Percentiles rank a stretch among this genome's conserved stretches.
Conservation (phyloP, 2,329 filamentous ascomycete genomes). For the Claviceps sp. region DNA sequence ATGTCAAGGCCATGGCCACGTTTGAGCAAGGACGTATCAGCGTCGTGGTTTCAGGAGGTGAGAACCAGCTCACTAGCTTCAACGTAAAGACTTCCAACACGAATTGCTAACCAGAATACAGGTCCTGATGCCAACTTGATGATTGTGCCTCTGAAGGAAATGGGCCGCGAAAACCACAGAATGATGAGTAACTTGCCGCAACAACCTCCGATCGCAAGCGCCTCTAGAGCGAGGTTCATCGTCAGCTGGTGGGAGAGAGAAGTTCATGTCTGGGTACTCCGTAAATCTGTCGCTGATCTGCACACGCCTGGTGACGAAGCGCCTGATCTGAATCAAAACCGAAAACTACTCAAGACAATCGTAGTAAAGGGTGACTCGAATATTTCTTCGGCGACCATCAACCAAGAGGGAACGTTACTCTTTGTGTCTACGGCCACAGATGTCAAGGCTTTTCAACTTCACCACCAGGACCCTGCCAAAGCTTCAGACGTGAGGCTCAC, state of each 20-base stretch:
- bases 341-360: constrained; percentile 57
- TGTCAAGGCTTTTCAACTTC: constrained; percentile 65
- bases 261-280: constrained; percentile 64
- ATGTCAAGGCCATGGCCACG: constrained; percentile 86
- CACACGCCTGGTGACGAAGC: constrained; percentile 25
- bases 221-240: constrained; percentile 59
- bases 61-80: constrained; percentile 13
- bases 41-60: constrained; percentile 83
- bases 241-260: constrained; percentile 89
- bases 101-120: constrained; percentile 20
- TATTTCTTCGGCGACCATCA: constrained; percentile 64
- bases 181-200: constrained; percentile 77
- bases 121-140: constrained; percentile 77
- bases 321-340: constrained; percentile 36
- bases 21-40: constrained; percentile 78
- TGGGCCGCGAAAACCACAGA: constrained; percentile 73
- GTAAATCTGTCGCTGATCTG: constrained; percentile 32
- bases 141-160: constrained; percentile 58
- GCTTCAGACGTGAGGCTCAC: constrained; percentile 53
- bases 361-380: constrained; percentile 63
- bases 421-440: constrained; percentile 62
- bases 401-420: constrained; percentile 56
- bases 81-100: neutral
- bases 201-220: constrained; percentile 57
- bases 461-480: constrained; percentile 33